phyloP scores from a whole-genome alignment of 2,329 filamentous ascomycete species.

The Cryoendolithus antarcticus region DNA sequence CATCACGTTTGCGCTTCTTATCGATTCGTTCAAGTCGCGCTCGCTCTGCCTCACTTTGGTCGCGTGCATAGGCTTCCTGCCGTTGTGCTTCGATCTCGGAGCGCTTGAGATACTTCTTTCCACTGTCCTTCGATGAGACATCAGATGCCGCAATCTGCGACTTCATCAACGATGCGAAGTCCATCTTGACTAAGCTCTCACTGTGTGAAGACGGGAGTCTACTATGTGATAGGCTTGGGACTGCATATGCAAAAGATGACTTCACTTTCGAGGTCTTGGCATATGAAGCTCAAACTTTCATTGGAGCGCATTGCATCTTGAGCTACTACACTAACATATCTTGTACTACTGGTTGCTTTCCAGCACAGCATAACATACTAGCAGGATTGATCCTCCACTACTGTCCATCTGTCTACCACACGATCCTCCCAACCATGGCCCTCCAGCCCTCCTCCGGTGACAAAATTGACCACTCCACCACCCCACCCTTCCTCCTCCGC shows the following conservation, averaged over 20 bases:
- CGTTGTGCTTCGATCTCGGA: slow-evolving; percentile 77
- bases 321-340: too few relatives aligned
- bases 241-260: slow-evolving; percentile 1
- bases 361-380: too few relatives aligned
- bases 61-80: slow-evolving; percentile 64
- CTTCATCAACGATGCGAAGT: slow-evolving; percentile 89
- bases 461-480: slow-evolving; percentile 54
- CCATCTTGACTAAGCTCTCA: slow-evolving; percentile 47
- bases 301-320: slow-evolving; percentile 6
- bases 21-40: slow-evolving; percentile 57
- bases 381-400: background rate
- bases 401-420: background rate
- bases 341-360: too few relatives aligned
- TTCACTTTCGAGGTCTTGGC: slow-evolving; percentile 5
- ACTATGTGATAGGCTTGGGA: background rate
- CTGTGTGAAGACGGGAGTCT: background rate
- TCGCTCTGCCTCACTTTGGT: slow-evolving; percentile 62
- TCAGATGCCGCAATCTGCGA: slow-evolving; percentile 65
- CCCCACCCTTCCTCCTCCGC: slow-evolving; percentile 71
- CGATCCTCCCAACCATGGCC: slow-evolving; percentile 17
- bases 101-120: slow-evolving; percentile 72
- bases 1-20: slow-evolving; percentile 80
- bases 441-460: slow-evolving; percentile 22
- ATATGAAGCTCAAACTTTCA: slow-evolving; percentile 2
- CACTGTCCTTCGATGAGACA: slow-evolving; percentile 8